Percentiles rank a stretch among this genome's conserved stretches.
Evolutionary conservation across 352 stramenopile genomes (phyloP).

Genomic region (Globisporangium camurandrum): DNA sequence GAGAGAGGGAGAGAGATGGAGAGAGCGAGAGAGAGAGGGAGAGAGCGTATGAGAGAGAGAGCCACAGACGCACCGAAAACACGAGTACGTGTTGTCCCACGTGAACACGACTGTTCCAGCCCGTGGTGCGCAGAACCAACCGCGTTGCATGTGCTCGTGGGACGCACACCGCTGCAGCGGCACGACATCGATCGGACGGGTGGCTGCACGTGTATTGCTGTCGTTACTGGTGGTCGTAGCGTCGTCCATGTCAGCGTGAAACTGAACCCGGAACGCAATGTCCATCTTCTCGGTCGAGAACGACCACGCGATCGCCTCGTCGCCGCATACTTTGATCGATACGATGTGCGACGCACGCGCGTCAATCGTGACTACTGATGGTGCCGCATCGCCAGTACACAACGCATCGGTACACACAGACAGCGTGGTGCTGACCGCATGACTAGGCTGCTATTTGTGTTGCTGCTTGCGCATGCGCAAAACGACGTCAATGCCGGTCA

Average conservation of each 20-base stretch:
- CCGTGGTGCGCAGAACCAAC: conserved; percentile 22
- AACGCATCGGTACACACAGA: conserved; percentile 21
- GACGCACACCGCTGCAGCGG: conserved; percentile 22
- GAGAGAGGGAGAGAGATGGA: too few species aligned
- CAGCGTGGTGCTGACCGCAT: conserved; percentile 11
- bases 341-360: conserved; percentile 36
- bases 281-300: conserved; percentile 43
- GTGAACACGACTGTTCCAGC: conserved; percentile 42
- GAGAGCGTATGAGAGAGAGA: too few species aligned
- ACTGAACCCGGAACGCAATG: conserved; percentile 43
- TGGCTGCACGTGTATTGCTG: conserved; percentile 13
- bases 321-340: conserved; percentile 32
- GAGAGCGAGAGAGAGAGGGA: too few species aligned
- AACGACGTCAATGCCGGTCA: conserved; percentile 36
- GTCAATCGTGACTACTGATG: conserved; percentile 32
- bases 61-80: conserved; percentile 27
- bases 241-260: conserved; percentile 20
- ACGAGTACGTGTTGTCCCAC: conserved; percentile 60
- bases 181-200: conserved; percentile 29
- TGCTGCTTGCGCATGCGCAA: conserved; percentile 38
- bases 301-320: conserved; percentile 40
- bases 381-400: too few species aligned
- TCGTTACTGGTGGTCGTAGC: too few species aligned
- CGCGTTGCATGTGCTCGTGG: conserved; percentile 27
- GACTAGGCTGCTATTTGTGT: conserved; percentile 27